Percentiles rank a stretch among this genome's conserved stretches.
phyloP scores from a whole-genome alignment of 2,329 filamentous ascomycete species.

The Fusarium sp. region DNA sequence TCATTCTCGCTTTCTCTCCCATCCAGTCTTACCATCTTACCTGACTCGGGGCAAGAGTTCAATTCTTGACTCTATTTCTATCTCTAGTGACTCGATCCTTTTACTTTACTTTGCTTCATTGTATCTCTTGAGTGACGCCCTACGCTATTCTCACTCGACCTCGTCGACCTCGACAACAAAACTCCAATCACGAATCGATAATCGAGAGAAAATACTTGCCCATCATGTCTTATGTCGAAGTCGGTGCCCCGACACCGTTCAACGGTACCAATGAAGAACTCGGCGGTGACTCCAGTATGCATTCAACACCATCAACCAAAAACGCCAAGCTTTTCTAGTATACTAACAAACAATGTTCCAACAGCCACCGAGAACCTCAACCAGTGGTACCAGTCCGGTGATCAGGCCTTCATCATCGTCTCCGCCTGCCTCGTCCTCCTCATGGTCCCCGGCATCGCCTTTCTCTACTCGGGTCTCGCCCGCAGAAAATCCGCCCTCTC shows the following conservation, averaged over 20 bases:
- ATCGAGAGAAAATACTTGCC: neutral
- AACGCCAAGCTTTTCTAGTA: neutral
- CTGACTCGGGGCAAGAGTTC: neutral
- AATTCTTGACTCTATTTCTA: neutral
- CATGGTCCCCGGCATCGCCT: constrained; percentile 97
- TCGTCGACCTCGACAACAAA: constrained; percentile 6
- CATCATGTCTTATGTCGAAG: constrained; percentile 70
- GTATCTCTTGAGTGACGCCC: neutral
- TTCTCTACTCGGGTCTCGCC: constrained; percentile 97
- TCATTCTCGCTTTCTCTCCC: neutral
- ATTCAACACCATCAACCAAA: constrained; percentile 2
- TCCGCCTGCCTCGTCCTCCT: constrained; percentile 92
- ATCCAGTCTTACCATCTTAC: neutral
- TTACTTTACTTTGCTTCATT: neutral
- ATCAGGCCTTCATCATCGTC: constrained; percentile 93
- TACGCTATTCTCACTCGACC: neutral
- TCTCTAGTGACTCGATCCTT: neutral
- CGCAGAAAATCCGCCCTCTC: constrained; percentile 96
- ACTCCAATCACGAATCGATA: constrained; percentile 23
- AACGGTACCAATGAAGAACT: constrained; percentile 73
- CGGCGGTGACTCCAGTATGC: constrained; percentile 84
- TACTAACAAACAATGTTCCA: constrained; percentile 2
- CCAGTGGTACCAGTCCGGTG: constrained; percentile 93
- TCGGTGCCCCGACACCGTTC: constrained; percentile 69
- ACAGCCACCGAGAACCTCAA: constrained; percentile 88